Base-by-base conservation (phyloP, 192 early-diverging fungal species). In the Backusella australiensis region DNA sequence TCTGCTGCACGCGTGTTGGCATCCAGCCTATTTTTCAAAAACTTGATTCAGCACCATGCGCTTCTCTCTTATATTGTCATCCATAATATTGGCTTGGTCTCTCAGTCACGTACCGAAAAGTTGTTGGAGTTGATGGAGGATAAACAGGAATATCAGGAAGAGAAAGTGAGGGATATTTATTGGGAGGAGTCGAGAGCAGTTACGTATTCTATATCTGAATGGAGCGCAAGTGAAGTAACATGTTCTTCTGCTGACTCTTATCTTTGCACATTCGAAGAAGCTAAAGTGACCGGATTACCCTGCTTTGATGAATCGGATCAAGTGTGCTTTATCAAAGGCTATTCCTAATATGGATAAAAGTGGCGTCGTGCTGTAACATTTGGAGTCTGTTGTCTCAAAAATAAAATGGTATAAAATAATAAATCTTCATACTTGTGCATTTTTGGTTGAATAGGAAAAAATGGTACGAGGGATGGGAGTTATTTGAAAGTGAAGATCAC, bases 281-380 rank as follows among this genome's bases (percentile, higher is more conserved):
- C 74, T 14, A 52, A 75, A 68, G 32, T 34, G 23, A 56, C 41
- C 34, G 80, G 80, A 42, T 75, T 78, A 17, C 35, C 59, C 0
- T 77, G 76, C 68, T 81, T 81, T 46, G 74, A 75, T 74, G 38
- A 66, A 35, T 59, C 74, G 9, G 77, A 81, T 78, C 72, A 74
- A 73, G 70, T 81, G 23, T 81, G 80, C 32, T 77, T 81, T 44
- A 77, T 81, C 1, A 78, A 78, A n/a, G 80, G 80, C 6, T 81
- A 78, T 66, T 65, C 69, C 34, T 70, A 75, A 69, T 38, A 14
- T 67, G 65, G 12, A 67, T 34, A n/a, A 6, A 36, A 35, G 29
- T 29, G 19, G 19, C 19, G 8, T 21, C 8, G 26, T 29, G 56
- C 56, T 63, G 56, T 63, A 14, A 0, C 8, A 39, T 3, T 39